Conservation (phyloP, 352 stramenopile genomes). For the Hyphochytrium catenoides region DNA sequence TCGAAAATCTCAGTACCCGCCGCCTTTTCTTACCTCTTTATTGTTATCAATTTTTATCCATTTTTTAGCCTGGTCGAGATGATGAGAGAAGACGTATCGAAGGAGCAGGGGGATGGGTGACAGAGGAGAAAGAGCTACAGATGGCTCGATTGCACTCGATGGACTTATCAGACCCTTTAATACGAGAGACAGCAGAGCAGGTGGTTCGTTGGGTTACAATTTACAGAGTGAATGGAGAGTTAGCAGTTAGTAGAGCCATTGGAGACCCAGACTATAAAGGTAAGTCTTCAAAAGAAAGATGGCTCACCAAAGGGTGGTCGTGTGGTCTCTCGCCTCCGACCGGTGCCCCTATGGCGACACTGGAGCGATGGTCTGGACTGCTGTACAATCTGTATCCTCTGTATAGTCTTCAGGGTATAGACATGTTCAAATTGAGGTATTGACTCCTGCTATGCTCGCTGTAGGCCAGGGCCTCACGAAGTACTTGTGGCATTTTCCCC, state of each 20-base stretch:
- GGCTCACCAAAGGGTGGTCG: no score
- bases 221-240: conserved; percentile 64
- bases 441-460: no score
- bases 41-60: no score
- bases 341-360: no score
- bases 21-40: no score
- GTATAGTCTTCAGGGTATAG: no score
- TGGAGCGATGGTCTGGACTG: no score
- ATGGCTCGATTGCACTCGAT: conserved; percentile 63
- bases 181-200: conserved; percentile 42
- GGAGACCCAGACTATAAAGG: conserved; percentile 76
- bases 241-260: conserved; percentile 72
- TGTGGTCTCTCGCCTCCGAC: no score
- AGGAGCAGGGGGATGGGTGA: conserved; percentile 34
- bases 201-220: conserved; percentile 61
- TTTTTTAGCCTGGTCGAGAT: neutral
- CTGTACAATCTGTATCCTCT: no score
- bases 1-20: neutral
- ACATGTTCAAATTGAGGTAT: no score
- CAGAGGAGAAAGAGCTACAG: conserved; percentile 54
- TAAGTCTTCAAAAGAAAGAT: no score
- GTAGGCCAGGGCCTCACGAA: conserved; percentile 29
- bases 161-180: conserved; percentile 57
- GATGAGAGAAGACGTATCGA: neutral
- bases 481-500: conserved; percentile 53